Base-by-base conservation (phyloP, 352 stramenopile genomes). In the Phytophthora foliorum region DNA sequence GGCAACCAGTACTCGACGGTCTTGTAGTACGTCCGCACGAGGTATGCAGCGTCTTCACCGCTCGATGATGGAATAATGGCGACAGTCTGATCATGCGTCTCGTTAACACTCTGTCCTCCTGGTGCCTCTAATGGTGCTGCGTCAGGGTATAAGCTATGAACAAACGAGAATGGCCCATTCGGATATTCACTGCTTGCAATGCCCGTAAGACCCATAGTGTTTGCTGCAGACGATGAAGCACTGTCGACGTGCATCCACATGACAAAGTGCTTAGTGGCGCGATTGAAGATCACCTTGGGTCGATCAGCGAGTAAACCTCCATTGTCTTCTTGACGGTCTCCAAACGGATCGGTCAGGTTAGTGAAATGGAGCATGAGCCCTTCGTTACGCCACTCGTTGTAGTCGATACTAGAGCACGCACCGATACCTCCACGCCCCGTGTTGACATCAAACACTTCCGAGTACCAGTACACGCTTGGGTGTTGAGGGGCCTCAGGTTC, bases 191-290 rank as follows among this genome's bases (percentile, higher is more conserved):
- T 95, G 2, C 84, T 93, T 8, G 96, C 96, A 3, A 99, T 89
- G 11, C 90, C 95, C 5, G 81, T 93, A 48, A 98, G 80, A 24
- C 92, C 97, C 69, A 98, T 89, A 1, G 87, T 86, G 57, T 94
- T 92, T 8, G 46, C 17, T 48, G 42, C 29, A 32, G 57, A 60
- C 1, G 27, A n/a, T 14, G 69, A 84, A 8, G 53, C 67, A 65
- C 97, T 95, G 70, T 99, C 95, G 14, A 99, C 88, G 45, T 97
- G 89, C 82, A 98, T 96, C 97, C 97, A 99, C 97, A 99, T 98
- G 4, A 99, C 97, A 68, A 97, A 98, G 32, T 92, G 81, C 34
- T 81, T 63, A 7, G 83, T 97, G 4, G 72, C 67, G 21, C 83
- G 78, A 71, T 98, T 98, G 62, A 92, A 98, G 10, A 98, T 56